Evolutionary conservation across 805 yeast species (phyloP).

Genomic region (Metahyphopichia silvanorum): DNA sequence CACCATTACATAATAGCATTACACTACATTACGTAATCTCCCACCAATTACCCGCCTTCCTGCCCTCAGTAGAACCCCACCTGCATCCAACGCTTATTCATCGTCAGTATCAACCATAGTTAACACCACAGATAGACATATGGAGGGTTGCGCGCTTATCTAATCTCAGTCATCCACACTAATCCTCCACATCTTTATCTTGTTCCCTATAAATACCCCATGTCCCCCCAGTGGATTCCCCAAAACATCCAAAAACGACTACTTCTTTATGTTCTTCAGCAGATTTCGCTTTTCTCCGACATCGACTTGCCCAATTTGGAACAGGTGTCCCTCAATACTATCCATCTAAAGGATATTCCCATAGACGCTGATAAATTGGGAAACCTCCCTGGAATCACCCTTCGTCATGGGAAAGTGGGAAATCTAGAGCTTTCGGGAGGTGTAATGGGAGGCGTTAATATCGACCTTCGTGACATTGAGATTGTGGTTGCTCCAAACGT

Average conservation of each 20-base stretch:
- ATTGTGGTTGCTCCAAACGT: conserved; percentile 38
- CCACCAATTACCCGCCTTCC: too few species aligned
- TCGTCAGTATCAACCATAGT: too few species aligned
- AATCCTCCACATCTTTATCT: too few species aligned
- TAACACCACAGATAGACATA: too few species aligned
- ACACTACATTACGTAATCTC: too few species aligned
- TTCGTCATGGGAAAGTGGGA: conserved; percentile 60
- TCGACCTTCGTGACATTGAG: conserved; percentile 56
- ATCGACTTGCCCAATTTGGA: conserved; percentile 79
- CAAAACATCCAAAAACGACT: conserved; percentile 82
- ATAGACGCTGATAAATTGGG: conserved; percentile 69
- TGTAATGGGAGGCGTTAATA: conserved; percentile 66
- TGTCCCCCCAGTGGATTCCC: conserved; percentile 64
- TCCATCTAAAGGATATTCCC: conserved; percentile 55
- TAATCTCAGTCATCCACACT: too few species aligned
- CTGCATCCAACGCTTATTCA: too few species aligned
- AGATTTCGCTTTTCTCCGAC: conserved; percentile 76
- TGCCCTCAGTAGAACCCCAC: too few species aligned
- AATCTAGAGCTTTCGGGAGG: conserved; percentile 57
- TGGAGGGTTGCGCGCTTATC: too few species aligned
- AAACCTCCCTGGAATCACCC: conserved; percentile 57
- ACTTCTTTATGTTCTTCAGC: conserved; percentile 74
- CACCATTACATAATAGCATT: too few species aligned
- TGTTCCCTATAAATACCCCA: too few species aligned
- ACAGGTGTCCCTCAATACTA: conserved; percentile 59